Percentiles rank a stretch among this genome's conserved stretches.
Evolutionary conservation across 495 filamentous ascomycete genomes (phyloP).

Genomic region (Aspergillus leporis): DNA sequence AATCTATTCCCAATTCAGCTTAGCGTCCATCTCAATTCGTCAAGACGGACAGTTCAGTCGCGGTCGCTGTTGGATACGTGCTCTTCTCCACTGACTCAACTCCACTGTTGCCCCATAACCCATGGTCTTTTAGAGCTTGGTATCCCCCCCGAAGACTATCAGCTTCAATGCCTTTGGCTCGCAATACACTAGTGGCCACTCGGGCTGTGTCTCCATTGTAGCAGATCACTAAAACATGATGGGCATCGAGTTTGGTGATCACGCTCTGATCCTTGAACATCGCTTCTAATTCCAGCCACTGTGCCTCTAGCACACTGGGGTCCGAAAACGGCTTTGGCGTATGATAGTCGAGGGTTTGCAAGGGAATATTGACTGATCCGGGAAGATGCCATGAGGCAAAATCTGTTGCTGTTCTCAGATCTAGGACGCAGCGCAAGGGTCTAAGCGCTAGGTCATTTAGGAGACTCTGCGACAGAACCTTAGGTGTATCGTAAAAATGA

Average conservation of each 20-base stretch:
- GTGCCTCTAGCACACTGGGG: slow-evolving; percentile 39
- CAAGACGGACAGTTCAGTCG: slow-evolving; percentile 8
- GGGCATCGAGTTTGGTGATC: slow-evolving; percentile 27
- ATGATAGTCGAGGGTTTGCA: slow-evolving; percentile 31
- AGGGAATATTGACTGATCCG: slow-evolving; percentile 45
- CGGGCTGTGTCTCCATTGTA: slow-evolving; percentile 55
- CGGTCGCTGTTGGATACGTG: background rate
- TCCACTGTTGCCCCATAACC: slow-evolving; percentile 25
- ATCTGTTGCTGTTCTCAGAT: slow-evolving; percentile 40
- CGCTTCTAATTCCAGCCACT: slow-evolving; percentile 48
- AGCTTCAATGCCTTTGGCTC: slow-evolving; percentile 50
- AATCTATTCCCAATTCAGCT: background rate
- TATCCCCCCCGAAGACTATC: slow-evolving; percentile 51
- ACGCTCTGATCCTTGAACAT: slow-evolving; percentile 31
- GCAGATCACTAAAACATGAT: slow-evolving; percentile 50
- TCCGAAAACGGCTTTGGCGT: slow-evolving; percentile 47
- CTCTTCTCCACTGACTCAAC: slow-evolving; percentile 7
- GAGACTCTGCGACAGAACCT: slow-evolving; percentile 22
- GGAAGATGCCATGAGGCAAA: slow-evolving; percentile 48
- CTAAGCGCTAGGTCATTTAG: slow-evolving; percentile 28
- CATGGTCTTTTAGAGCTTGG: slow-evolving; percentile 31
- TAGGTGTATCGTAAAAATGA: slow-evolving; percentile 34
- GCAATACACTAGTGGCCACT: slow-evolving; percentile 53
- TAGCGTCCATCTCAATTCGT: slow-evolving; percentile 5
- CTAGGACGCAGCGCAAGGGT: slow-evolving; percentile 36